Evolutionary conservation across 2,329 filamentous ascomycete genomes (phyloP).

Genomic region (Diaporthe vaccinii): DNA sequence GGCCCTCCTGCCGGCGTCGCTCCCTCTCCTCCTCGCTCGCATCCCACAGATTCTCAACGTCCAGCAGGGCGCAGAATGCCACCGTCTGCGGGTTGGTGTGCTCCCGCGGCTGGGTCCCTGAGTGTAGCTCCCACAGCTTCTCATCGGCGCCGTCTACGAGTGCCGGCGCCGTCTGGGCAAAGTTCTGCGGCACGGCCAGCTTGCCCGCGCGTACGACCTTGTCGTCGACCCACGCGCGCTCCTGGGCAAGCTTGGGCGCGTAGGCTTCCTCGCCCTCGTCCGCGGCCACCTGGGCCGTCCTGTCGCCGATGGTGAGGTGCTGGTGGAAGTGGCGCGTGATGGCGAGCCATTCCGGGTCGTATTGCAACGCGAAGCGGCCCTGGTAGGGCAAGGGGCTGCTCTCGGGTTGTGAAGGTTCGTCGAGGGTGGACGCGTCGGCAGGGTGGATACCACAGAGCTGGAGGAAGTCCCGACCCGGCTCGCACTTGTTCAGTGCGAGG

Average conservation of each 20-base stretch:
- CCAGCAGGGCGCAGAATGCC: slow-evolving; percentile 83
- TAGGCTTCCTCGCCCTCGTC: slow-evolving; percentile 81
- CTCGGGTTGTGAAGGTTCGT: slow-evolving; percentile 42
- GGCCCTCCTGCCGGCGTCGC: slow-evolving; percentile 69
- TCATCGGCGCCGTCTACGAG: slow-evolving; percentile 65
- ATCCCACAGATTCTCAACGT: slow-evolving; percentile 81
- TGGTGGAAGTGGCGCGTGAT: slow-evolving; percentile 86
- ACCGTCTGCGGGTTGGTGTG: slow-evolving; percentile 90
- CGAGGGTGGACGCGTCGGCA: slow-evolving; percentile 52
- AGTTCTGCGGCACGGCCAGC: slow-evolving; percentile 82
- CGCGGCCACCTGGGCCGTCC: slow-evolving; percentile 62
- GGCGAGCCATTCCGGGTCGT: slow-evolving; percentile 96
- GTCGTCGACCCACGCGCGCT: slow-evolving; percentile 84
- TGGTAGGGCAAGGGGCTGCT: slow-evolving; percentile 10
- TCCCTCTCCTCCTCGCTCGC: slow-evolving; percentile 78
- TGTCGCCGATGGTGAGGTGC: slow-evolving; percentile 74
- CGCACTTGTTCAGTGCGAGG: slow-evolving; percentile 91
- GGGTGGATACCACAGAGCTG: slow-evolving; percentile 78
- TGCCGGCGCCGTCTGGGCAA: slow-evolving; percentile 79
- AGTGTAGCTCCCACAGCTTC: slow-evolving; percentile 45
- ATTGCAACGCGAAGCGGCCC: slow-evolving; percentile 73
- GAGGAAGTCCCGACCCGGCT: slow-evolving; percentile 83
- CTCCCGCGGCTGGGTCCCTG: slow-evolving; percentile 77
- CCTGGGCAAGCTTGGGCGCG: slow-evolving; percentile 73
- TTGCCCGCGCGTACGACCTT: slow-evolving; percentile 75